phyloP scores from a whole-genome alignment of 148 eudicot genomes.

The Silene uniflora region DNA sequence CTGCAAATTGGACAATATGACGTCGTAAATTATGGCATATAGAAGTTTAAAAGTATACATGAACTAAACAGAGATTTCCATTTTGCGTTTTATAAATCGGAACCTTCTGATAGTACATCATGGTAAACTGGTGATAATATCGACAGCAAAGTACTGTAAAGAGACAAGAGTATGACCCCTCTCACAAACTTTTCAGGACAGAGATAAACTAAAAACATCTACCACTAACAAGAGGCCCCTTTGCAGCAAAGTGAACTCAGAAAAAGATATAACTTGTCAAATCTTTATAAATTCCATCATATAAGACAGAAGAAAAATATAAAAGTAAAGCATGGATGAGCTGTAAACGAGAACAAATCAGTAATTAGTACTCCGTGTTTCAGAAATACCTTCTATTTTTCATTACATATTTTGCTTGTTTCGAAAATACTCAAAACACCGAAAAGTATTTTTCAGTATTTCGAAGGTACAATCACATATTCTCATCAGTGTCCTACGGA shows the following conservation, averaged over 20 bases:
- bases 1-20: slow-evolving; percentile 29
- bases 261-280: not conserved
- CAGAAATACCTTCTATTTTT: too few species aligned
- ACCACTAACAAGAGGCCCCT: not conserved
- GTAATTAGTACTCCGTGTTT: not conserved
- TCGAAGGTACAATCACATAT: too few species aligned
- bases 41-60: not conserved
- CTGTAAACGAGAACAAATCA: not conserved
- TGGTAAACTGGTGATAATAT: too few species aligned
- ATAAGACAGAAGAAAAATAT: not conserved
- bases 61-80: not conserved
- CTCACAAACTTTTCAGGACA: not conserved
- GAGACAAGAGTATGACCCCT: slow-evolving; percentile 2
- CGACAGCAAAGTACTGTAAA: too few species aligned
- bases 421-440: too few species aligned
- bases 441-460: too few species aligned
- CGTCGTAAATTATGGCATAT: not conserved
- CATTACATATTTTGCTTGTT: too few species aligned
- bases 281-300: not conserved
- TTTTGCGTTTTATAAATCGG: too few species aligned
- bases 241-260: not conserved
- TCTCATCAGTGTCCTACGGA: too few species aligned
- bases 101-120: too few species aligned
- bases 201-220: not conserved
- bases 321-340: not conserved